Percentiles rank a stretch among this genome's conserved stretches.
phyloP scores from a whole-genome alignment of 441 rosid species.

The Adansonia rubrostipa region DNA sequence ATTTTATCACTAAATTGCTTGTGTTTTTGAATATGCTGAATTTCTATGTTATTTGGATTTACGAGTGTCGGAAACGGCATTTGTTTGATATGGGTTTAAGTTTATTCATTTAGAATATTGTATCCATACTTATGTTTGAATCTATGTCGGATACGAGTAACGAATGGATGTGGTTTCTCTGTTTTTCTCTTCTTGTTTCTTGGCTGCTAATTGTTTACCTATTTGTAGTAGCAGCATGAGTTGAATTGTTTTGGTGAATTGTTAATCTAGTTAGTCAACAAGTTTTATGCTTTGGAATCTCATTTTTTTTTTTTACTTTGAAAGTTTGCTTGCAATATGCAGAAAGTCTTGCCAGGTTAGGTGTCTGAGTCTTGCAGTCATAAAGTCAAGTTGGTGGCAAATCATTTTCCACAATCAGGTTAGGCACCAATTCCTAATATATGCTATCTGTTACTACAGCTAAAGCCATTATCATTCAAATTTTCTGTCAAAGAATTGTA shows the following conservation, averaged over 20 bases:
- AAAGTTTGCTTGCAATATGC: slow-evolving; percentile 16
- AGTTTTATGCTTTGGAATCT: neutral
- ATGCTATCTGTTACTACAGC: neutral
- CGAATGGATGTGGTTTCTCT: neutral
- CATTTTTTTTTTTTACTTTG: neutral
- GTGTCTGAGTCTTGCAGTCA: slow-evolving; percentile 1
- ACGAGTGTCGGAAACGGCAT: too few relatives aligned
- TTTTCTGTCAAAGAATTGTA: slow-evolving; percentile 13
- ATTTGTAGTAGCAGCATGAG: neutral
- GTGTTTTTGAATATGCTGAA: neutral
- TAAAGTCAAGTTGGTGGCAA: slow-evolving; percentile 18
- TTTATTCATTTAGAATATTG: too few relatives aligned
- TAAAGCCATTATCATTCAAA: slow-evolving; percentile 7
- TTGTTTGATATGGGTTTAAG: too few relatives aligned
- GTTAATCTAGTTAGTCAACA: too few relatives aligned
- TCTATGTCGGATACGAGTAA: too few relatives aligned
- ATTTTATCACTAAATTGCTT: neutral
- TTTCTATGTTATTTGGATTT: too few relatives aligned
- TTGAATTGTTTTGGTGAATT: neutral
- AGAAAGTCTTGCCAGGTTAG: slow-evolving; percentile 15
- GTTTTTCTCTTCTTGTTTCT: neutral
- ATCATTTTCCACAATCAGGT: slow-evolving; percentile 20
- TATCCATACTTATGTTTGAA: too few relatives aligned
- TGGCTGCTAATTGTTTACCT: neutral
- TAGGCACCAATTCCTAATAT: slow-evolving; percentile 15